Conservation (phyloP, 2,329 filamentous ascomycete species). For the Juglanconis juglandina region DNA sequence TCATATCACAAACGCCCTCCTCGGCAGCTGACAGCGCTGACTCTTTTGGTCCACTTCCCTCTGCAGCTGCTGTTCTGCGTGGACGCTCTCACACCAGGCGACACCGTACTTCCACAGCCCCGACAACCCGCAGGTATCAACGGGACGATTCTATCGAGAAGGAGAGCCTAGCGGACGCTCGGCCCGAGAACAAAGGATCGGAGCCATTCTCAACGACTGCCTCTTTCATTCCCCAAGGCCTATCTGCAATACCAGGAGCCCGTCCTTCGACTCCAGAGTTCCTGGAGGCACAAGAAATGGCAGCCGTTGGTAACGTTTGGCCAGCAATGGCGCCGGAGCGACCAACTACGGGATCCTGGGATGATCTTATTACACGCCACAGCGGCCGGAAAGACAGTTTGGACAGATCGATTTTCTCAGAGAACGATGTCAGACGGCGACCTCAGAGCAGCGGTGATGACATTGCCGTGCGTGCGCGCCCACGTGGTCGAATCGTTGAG, state of each 20-base stretch:
- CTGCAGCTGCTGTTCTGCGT: no score
- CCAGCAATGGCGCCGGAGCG: constrained; percentile 1
- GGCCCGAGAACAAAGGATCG: background rate
- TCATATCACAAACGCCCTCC: background rate
- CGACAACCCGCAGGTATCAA: background rate
- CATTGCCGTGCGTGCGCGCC: background rate
- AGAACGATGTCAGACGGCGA: constrained; percentile 3
- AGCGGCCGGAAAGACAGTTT: constrained; percentile 8
- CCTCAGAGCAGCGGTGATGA: constrained; percentile 5
- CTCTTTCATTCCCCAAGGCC: background rate
- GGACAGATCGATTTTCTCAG: background rate
- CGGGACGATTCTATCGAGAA: background rate
- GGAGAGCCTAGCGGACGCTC: background rate
- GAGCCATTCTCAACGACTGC: background rate
- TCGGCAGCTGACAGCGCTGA: background rate
- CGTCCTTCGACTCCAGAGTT: background rate
- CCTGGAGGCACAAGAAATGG: constrained; percentile 1
- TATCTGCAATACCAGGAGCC: background rate
- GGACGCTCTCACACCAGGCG: no score
- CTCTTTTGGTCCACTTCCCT: no score
- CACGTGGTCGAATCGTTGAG: background rate
- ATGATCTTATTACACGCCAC: constrained; percentile 13
- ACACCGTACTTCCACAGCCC: no score
- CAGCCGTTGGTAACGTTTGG: constrained; percentile 8
- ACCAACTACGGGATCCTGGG: constrained; percentile 15